Base-by-base conservation (phyloP, 2,329 filamentous ascomycete genomes). In the Periglandula ipomoeae region DNA sequence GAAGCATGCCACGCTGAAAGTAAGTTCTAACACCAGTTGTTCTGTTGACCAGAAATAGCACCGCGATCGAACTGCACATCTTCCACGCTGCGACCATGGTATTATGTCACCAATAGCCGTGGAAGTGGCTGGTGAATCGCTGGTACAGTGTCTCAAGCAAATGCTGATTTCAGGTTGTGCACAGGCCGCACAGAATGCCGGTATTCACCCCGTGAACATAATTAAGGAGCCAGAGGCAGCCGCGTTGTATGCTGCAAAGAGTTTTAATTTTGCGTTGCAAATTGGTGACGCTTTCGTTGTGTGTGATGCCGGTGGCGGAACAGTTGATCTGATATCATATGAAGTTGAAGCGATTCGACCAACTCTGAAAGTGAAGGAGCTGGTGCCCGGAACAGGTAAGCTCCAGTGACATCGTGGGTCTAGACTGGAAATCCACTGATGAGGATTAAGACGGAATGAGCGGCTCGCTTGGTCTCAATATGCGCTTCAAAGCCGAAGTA, bases 261-360 rank as follows among this genome's bases (percentile, higher is more conserved):
- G 65, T 3, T 58, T 74, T 4, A 65, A 68, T 19, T 66, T 64
- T 2, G 64, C 68, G 19, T 65, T 65, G 1, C 61, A 70, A 50
- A 54, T 68, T 13, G 69, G 68, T 17, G 71, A 75, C 40, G 71
- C 67, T 15, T 74, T 78, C 47, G 70, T 78, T 8, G 67, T 78
- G 4, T 74, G 74, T 26, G 75, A 79, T 53, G 74, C 74, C 19
- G 75, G 75, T 9, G 75, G 75, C 17, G 75, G 74, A 19, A 76
- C 74, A 0, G 74, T 74, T 1, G 75, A 78, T 55, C 61, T 78
- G 15, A 76, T 78, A 47, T 73, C 71, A 10, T 78, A 78, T 52
- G 69, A 71, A 47, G 67, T 78, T 34, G 65, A 46, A 19, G 10
- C 30, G 6, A 23, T 24, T 17, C 4, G 10, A 3, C 59, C 59